Conservation (phyloP, 495 filamentous ascomycete species). For the Extremus antarcticus region DNA sequence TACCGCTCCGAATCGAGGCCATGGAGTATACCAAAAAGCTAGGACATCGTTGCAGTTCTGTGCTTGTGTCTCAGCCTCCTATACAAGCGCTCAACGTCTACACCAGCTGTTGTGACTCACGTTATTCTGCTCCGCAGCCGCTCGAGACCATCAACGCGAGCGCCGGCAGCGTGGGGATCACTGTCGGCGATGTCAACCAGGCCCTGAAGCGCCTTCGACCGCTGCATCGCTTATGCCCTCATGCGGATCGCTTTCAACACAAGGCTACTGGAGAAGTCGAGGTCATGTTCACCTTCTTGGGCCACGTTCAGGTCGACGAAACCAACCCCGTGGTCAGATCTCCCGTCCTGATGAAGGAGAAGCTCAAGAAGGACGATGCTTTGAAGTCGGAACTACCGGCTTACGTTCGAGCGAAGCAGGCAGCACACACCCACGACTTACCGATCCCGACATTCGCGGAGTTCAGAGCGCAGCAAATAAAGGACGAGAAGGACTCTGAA, state of each 20-base stretch:
- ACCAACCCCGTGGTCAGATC: not conserved
- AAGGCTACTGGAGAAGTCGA: not conserved
- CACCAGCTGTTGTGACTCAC: not conserved
- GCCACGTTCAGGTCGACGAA: not conserved
- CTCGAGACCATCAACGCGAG: not conserved
- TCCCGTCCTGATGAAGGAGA: too few species aligned
- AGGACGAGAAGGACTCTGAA: too few species aligned
- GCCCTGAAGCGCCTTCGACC: not conserved
- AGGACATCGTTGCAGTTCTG: not conserved
- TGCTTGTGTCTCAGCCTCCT: not conserved
- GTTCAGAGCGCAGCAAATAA: not conserved
- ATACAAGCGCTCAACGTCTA: not conserved
- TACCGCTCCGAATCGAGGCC: too few species aligned
- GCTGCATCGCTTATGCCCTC: not conserved
- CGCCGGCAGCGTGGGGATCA: not conserved
- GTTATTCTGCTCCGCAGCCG: not conserved
- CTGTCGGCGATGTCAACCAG: not conserved
- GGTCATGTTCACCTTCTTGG: not conserved
- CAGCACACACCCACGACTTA: not conserved
- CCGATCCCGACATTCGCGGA: conserved; percentile 2
- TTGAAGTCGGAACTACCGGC: too few species aligned
- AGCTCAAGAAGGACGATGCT: too few species aligned
- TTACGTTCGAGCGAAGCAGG: not conserved
- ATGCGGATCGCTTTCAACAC: not conserved
- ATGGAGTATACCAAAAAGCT: too few species aligned